phyloP scores from a whole-genome alignment of 192 early-diverging fungal genomes.

The Backusella tarrabulga region DNA sequence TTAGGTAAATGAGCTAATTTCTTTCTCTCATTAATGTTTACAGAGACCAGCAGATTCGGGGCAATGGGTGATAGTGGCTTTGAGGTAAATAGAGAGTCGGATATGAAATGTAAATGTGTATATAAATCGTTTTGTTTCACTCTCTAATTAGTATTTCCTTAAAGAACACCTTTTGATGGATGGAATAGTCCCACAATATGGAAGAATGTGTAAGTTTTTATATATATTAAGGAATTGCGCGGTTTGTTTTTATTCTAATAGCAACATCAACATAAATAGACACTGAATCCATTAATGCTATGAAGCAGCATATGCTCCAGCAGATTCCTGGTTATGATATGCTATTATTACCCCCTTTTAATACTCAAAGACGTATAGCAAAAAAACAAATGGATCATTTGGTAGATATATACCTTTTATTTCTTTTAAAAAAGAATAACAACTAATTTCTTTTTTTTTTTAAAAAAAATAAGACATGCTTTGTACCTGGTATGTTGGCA shows the following conservation, averaged over 20 bases:
- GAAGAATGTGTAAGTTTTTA: constrained; percentile 36
- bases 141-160: constrained; percentile 47
- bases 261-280: constrained; percentile 18
- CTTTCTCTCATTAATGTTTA: constrained; percentile 21
- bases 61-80: constrained; percentile 56
- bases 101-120: neutral
- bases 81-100: constrained; percentile 42
- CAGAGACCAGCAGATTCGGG: constrained; percentile 33
- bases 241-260: neutral
- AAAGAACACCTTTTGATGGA: constrained; percentile 55
- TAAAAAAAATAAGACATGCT: constrained; percentile 40
- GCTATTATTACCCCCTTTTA: constrained; percentile 20
- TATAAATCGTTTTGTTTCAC: neutral
- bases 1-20: constrained; percentile 49
- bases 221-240: neutral
- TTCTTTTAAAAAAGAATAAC: neutral
- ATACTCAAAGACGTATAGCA: constrained; percentile 7
- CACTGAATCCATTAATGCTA: constrained; percentile 28
- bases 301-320: constrained; percentile 30
- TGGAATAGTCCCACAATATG: constrained; percentile 30
- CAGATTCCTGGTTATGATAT: constrained; percentile 18
- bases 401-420: constrained; percentile 10
- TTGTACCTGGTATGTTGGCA: constrained; percentile 54
- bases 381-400: constrained; percentile 30
- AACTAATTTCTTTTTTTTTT: neutral